Evolutionary conservation across 148 eudicot species (phyloP).

Genomic region (Rhododendron henanense): DNA sequence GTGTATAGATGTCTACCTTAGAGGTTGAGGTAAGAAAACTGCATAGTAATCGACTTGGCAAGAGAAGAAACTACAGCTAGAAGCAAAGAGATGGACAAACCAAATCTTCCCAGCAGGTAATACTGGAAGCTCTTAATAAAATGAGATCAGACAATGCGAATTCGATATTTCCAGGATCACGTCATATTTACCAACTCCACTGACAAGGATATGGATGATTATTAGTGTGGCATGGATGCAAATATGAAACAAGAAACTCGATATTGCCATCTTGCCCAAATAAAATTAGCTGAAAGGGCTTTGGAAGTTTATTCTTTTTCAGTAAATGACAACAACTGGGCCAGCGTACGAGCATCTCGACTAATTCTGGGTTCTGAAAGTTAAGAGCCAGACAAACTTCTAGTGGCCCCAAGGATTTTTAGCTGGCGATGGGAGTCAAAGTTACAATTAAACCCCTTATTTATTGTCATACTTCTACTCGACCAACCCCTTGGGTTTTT

Average conservation of each 20-base stretch:
- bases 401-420: not conserved
- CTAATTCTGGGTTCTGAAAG: not conserved
- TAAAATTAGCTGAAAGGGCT: not conserved
- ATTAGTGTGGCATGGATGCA: not conserved
- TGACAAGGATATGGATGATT: not conserved
- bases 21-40: not conserved
- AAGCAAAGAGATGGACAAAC: not conserved
- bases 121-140: too few relatives aligned
- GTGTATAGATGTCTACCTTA: not conserved
- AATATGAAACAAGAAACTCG: not conserved
- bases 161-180: too few relatives aligned
- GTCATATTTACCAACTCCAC: not conserved
- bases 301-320: not conserved
- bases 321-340: not conserved
- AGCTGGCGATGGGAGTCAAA: not conserved
- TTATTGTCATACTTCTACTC: not conserved
- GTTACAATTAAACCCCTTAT: not conserved
- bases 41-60: not conserved
- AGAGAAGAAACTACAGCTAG: not conserved
- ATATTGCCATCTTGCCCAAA: not conserved
- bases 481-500: not conserved
- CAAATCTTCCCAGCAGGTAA: not conserved
- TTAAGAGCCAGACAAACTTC: not conserved
- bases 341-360: not conserved
- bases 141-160: too few relatives aligned